Evolutionary conservation across 169 alveolate genomes (phyloP).

Genomic region (Plasmodium berghei): DNA sequence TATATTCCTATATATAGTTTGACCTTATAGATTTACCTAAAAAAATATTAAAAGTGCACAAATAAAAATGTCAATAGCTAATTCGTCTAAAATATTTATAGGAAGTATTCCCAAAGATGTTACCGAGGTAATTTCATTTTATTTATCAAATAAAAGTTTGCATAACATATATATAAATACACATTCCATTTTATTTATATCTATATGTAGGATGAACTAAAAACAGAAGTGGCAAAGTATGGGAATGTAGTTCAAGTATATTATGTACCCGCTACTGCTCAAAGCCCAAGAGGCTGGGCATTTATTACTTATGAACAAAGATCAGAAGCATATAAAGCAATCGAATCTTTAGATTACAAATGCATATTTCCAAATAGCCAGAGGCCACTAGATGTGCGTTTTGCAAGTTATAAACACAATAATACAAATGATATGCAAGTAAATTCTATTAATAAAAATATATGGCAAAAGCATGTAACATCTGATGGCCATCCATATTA

Average conservation of each 20-base stretch:
- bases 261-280: slow-evolving; percentile 82
- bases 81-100: slow-evolving; percentile 78
- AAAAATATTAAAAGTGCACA: background rate
- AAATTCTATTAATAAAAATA: slow-evolving; percentile 78
- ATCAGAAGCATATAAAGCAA: slow-evolving; percentile 77
- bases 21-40: background rate
- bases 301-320: slow-evolving; percentile 80
- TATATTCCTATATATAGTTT: background rate
- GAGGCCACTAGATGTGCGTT: slow-evolving; percentile 58
- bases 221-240: slow-evolving; percentile 78
- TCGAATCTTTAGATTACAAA: slow-evolving; percentile 81
- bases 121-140: slow-evolving; percentile 76
- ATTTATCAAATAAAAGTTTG: background rate
- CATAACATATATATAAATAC: background rate
- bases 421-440: slow-evolving; percentile 32
- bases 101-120: slow-evolving; percentile 83
- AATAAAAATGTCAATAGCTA: slow-evolving; percentile 49
- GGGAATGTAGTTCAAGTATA: slow-evolving; percentile 80
- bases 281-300: slow-evolving; percentile 85
- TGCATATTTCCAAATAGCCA: slow-evolving; percentile 79
- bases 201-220: slow-evolving; percentile 76
- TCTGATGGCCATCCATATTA: slow-evolving; percentile 90
- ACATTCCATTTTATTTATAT: background rate
- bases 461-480: slow-evolving; percentile 89
- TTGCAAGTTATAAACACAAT: slow-evolving; percentile 63